Evolutionary conservation across 129 eudicot species (phyloP).

Genomic region (Smallanthus sonchifolius): DNA sequence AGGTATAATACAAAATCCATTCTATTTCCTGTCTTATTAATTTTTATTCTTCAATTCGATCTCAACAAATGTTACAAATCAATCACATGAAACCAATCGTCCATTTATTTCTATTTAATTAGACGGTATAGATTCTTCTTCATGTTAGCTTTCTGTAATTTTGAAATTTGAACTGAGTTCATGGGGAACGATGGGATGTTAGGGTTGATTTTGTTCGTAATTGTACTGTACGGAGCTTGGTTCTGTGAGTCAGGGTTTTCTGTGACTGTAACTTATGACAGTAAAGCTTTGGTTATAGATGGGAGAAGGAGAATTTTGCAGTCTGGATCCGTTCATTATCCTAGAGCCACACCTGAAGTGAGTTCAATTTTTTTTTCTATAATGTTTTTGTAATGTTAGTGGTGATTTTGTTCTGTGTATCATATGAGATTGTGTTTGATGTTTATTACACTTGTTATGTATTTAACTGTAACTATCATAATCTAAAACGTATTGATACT

Average conservation of each 20-base stretch:
- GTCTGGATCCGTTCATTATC: constrained; percentile 83
- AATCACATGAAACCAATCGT: constrained; percentile 27
- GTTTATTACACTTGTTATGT: not conserved
- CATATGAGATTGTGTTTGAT: not conserved
- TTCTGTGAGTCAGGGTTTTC: constrained; percentile 34
- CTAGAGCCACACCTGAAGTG: constrained; percentile 70
- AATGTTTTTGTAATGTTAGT: not conserved
- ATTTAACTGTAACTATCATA: not conserved
- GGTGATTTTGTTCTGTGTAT: not conserved
- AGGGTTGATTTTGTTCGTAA: constrained; percentile 26
- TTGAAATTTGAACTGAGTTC: constrained; percentile 13
- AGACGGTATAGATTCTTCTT: not conserved
- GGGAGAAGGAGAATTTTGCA: constrained; percentile 66
- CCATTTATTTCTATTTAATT: not conserved
- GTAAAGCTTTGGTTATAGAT: constrained; percentile 64
- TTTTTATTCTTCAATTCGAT: constrained; percentile 16
- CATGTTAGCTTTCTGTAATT: constrained; percentile 2
- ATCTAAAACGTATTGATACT: not conserved
- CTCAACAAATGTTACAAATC: constrained; percentile 29
- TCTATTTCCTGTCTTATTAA: not conserved
- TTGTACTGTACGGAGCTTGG: constrained; percentile 39
- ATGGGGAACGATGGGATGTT: constrained; percentile 27
- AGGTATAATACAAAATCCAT: constrained; percentile 20
- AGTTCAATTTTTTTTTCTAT: constrained; percentile 15
- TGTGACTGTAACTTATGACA: constrained; percentile 56